Base-by-base conservation (phyloP, 805 yeast species). In the Saturnispora galanensis region DNA sequence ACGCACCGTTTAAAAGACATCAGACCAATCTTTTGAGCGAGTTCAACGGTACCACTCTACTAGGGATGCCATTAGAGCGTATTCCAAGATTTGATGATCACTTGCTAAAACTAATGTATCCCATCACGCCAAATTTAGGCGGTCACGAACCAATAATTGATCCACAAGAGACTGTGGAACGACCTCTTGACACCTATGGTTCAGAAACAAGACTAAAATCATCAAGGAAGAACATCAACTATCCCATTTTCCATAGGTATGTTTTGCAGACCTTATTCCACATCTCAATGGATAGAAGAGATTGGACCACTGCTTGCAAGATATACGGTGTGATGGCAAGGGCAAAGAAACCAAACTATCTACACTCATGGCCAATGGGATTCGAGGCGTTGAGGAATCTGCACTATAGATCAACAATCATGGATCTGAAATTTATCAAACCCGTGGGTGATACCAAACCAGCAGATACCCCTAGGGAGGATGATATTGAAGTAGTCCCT, bases 221-320 rank as follows among this genome's bases (percentile, higher is more conserved):
- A 10, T 15, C 35, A 16, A 17, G 35, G 13, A 28, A 15, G 10
- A 42, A 36, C 15, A 16, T 42, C 10, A 28, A 30, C 18, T 35
- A 30, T 16, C 15, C 21, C 9, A 17, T 42, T n/a, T 42, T 37
- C 29, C 39, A 35, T 11, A 36, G 41, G 28, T 37, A 16, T 16
- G 28, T 42, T 13, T 36, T 42, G 11, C 39, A 36, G 28, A 31
- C 41, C 13, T 10, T 42, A 15, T 37, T 42, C 10, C 41, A 42
- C 38, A 42, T 42, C 33, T n/a, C 28, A 11, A 16, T 42, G 9
- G 16, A 37, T 12, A 35, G 31, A 31, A 30, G 37, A 36, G 37
- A 42, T 12, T 42, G 45, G 45, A 37, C 31, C 9, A 31, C 10
- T n/a, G 41, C 45, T 18, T 31, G 7, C n/a, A 37, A 37, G 12